Evolutionary conservation across 139 green algal species (phyloP).

Genomic region (Desmodesmus armatus): DNA sequence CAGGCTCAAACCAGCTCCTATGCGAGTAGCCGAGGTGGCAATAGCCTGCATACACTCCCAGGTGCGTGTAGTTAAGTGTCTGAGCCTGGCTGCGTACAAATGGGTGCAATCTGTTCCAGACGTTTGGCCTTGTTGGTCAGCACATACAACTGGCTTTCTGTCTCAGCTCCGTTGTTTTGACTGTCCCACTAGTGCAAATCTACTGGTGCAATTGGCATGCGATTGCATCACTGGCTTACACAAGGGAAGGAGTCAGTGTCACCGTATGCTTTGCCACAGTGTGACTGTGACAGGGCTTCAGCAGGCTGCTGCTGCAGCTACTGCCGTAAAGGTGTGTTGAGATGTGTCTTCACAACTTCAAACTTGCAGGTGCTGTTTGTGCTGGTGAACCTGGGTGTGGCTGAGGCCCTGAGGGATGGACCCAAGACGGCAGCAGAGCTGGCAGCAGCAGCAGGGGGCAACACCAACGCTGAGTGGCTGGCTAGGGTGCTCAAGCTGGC

Average conservation of each 20-base stretch:
- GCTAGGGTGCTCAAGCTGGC: not conserved
- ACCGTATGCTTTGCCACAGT: no score
- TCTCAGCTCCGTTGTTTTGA: not conserved
- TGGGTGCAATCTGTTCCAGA: no score
- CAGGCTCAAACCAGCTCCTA: no score
- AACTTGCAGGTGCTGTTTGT: slow-evolving; percentile 18
- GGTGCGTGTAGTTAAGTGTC: not conserved
- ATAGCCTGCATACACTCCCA: no score
- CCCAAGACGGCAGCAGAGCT: slow-evolving; percentile 22
- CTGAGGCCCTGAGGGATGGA: slow-evolving; percentile 9
- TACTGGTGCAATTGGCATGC: not conserved
- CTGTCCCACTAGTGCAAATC: not conserved
- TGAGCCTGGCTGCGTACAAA: not conserved
- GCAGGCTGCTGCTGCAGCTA: no score
- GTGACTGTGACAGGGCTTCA: no score
- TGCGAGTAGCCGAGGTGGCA: no score
- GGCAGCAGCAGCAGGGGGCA: not conserved
- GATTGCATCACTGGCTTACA: not conserved
- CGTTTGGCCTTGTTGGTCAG: not conserved
- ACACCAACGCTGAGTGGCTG: not conserved
- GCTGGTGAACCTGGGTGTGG: slow-evolving; percentile 6
- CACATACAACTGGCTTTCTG: not conserved
- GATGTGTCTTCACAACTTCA: not conserved
- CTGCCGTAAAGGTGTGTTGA: no score
- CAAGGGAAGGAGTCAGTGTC: no score